Conservation (phyloP, 306 rosid species). For the Quercus dentata region DNA sequence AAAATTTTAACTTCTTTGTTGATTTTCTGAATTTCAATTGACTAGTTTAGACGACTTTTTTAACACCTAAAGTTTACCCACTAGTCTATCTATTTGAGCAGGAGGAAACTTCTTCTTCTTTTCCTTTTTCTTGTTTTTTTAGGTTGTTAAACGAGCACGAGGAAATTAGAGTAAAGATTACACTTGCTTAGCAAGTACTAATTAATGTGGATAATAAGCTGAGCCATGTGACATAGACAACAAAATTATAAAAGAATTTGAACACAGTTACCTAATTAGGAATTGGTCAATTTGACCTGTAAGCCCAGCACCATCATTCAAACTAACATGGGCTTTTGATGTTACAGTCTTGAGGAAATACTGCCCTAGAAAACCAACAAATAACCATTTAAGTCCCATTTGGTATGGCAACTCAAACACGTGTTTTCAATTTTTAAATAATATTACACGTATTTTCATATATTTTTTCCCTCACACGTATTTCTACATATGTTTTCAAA, state of each 20-base stretch:
- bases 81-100: neutral
- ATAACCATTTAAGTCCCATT: too few relatives aligned
- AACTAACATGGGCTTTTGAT: neutral
- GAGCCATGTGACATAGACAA: neutral
- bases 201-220: too few relatives aligned
- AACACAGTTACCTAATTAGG: neutral
- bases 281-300: neutral
- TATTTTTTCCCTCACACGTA: fast-evolving
- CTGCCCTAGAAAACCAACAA: too few relatives aligned
- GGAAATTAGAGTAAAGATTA: neutral
- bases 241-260: neutral
- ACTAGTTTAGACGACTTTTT: neutral
- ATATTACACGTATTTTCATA: too few relatives aligned
- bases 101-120: too few relatives aligned
- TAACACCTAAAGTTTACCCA: neutral
- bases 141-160: neutral
- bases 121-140: too few relatives aligned
- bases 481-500: too few relatives aligned
- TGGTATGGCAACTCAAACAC: too few relatives aligned
- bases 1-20: neutral
- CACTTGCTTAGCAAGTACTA: too few relatives aligned
- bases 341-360: too few relatives aligned
- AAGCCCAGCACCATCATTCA: neutral
- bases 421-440: too few relatives aligned
- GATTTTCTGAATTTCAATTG: constrained; percentile 6